phyloP scores from a whole-genome alignment of 129 eudicot genomes.

The Saussurea involucrata region DNA sequence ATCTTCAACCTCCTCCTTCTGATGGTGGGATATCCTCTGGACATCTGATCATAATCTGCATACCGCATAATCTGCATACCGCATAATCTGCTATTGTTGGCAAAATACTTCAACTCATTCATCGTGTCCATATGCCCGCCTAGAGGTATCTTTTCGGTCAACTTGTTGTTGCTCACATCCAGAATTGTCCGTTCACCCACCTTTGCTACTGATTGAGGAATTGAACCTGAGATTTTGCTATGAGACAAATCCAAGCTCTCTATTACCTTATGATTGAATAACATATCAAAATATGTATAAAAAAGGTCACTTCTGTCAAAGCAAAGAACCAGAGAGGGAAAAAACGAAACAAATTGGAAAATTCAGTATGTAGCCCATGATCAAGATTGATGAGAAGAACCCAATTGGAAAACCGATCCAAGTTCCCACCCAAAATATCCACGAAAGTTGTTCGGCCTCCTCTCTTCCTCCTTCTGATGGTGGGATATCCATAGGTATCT shows the following conservation, averaged over 20 bases:
- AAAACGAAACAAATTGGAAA: no score
- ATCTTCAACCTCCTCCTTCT: not conserved
- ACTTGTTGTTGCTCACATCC: constrained; percentile 37
- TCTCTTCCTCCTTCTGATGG: not conserved
- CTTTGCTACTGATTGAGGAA: constrained; percentile 25
- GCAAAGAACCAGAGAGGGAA: no score
- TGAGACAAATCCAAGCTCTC: constrained; percentile 31
- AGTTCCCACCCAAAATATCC: constrained; percentile 22
- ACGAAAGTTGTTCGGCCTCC: not conserved
- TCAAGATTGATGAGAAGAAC: not conserved
- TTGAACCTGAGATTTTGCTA: constrained; percentile 23
- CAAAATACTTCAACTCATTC: constrained; percentile 18
- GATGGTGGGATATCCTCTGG: constrained; percentile 8
- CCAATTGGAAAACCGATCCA: constrained; percentile 31
- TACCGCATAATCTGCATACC: constrained; percentile 33
- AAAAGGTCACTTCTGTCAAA: no score
- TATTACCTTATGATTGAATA: constrained; percentile 13
- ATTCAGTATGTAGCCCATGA: not conserved
- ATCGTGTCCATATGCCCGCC: constrained; percentile 39
- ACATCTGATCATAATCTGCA: constrained; percentile 24
- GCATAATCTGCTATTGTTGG: constrained; percentile 33
- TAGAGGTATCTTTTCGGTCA: constrained; percentile 18
- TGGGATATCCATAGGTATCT: not conserved
- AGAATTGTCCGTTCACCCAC: constrained; percentile 11
- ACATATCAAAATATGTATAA: no score